Percentiles rank a stretch among this genome's conserved stretches.
Conservation (phyloP, 2,329 filamentous ascomycete species). For the Aspergillus eucalypticola region DNA sequence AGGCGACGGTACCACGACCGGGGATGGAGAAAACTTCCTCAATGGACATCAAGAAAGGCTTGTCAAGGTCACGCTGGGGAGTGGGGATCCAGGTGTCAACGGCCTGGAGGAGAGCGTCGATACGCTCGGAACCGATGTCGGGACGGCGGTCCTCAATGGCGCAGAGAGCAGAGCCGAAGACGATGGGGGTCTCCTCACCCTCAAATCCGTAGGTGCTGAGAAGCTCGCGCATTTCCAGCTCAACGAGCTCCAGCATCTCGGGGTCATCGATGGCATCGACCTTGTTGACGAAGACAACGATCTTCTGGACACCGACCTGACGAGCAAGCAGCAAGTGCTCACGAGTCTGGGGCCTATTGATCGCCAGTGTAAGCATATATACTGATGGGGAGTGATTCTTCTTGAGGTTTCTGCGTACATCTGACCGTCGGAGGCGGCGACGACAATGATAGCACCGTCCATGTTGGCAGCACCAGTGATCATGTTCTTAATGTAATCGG, state of each 20-base stretch:
- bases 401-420: conserved; percentile 60
- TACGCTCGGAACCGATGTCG: conserved; percentile 84
- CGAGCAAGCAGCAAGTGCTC: conserved; percentile 97
- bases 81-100: conserved; percentile 97
- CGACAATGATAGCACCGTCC: conserved; percentile 98
- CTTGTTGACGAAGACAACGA: conserved; percentile 99
- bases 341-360: conserved; percentile 81
- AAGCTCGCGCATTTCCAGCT: conserved; percentile 99
- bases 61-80: conserved; percentile 88
- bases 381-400: background rate
- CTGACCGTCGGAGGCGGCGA: conserved; percentile 96
- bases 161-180: conserved; percentile 95
- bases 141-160: conserved; percentile 82
- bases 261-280: conserved; percentile 95
- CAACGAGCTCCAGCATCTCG: conserved; percentile 99
- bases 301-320: conserved; percentile 96
- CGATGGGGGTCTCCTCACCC: conserved; percentile 94
- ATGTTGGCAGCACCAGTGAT: conserved; percentile 99
- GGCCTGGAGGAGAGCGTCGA: conserved; percentile 85
- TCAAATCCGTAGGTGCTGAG: conserved; percentile 92
- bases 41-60: conserved; percentile 98
- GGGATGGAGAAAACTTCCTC: conserved; percentile 90
- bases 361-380: conserved; percentile 22
- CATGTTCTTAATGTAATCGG: conserved; percentile 99
- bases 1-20: conserved; percentile 94